phyloP scores from a whole-genome alignment of 2,329 filamentous ascomycete species.

The Neurospora sp. region DNA sequence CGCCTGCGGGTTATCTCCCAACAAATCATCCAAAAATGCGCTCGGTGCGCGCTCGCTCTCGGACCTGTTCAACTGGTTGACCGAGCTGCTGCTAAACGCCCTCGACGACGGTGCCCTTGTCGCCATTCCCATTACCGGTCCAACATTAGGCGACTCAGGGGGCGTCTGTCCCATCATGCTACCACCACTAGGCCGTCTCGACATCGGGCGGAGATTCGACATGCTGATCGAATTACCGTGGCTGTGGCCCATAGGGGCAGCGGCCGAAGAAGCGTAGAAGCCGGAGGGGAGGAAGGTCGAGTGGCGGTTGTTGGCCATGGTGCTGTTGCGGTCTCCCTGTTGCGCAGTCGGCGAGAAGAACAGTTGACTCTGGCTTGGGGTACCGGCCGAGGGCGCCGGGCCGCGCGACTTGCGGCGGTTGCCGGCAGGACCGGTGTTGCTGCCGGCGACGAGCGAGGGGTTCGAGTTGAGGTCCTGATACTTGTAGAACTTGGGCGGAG shows the following conservation, averaged over 20 bases:
- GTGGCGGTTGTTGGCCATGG: slow-evolving; percentile 49
- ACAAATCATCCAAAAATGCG: slow-evolving; percentile 81
- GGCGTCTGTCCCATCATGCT: slow-evolving; percentile 41
- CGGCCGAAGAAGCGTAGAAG: slow-evolving; percentile 60
- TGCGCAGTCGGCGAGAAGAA: slow-evolving; percentile 91
- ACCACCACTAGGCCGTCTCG: slow-evolving; percentile 37
- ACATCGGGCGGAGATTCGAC: slow-evolving; percentile 51
- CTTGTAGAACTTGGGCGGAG: slow-evolving; percentile 54
- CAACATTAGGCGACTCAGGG: slow-evolving; percentile 53
- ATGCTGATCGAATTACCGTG: slow-evolving; percentile 48
- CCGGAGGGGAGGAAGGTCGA: slow-evolving; percentile 83
- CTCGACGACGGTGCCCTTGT: slow-evolving; percentile 12
- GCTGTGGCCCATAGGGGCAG: slow-evolving; percentile 42
- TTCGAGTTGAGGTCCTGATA: slow-evolving; percentile 50
- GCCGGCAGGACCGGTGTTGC: slow-evolving; percentile 37
- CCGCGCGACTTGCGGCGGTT: slow-evolving; percentile 44
- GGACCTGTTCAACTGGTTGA: slow-evolving; percentile 52
- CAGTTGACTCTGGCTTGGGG: slow-evolving; percentile 58
- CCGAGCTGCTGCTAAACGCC: slow-evolving; percentile 52
- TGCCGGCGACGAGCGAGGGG: slow-evolving; percentile 38
- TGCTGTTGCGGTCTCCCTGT: not conserved
- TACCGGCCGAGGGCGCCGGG: slow-evolving; percentile 39
- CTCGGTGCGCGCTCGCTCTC: slow-evolving; percentile 69
- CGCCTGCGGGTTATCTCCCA: slow-evolving; percentile 59
- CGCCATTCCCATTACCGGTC: slow-evolving; percentile 26